Conservation (phyloP, 768 basidiomycete genomes). For the Exidia glandulosa region DNA sequence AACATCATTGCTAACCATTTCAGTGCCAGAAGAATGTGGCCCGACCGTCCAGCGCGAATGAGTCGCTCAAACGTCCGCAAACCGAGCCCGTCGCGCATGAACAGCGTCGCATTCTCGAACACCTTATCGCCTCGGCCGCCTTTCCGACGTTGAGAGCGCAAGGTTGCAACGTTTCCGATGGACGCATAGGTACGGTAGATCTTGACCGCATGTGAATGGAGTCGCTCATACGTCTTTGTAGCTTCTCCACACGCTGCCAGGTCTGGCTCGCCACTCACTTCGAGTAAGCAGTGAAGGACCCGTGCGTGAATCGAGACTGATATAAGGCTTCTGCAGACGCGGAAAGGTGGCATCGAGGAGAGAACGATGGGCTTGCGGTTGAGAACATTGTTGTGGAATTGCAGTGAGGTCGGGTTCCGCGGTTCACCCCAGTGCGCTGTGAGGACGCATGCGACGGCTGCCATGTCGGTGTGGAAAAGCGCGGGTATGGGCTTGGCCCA, state of each 20-base stretch:
- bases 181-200: not conserved
- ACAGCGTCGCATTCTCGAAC: not conserved
- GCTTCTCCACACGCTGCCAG: not conserved
- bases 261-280: slow-evolving; percentile 10
- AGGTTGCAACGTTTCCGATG: not conserved
- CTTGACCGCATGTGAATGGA: not conserved
- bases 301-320: slow-evolving; percentile 25
- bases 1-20: not conserved
- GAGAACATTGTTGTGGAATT: slow-evolving; percentile 25
- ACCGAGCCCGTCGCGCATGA: not conserved
- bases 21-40: not conserved
- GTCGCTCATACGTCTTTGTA: not conserved
- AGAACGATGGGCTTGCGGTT: slow-evolving; percentile 25
- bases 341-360: slow-evolving; percentile 24
- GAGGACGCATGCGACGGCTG: slow-evolving; percentile 19
- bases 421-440: slow-evolving; percentile 24
- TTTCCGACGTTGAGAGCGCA: not conserved
- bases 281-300: slow-evolving; percentile 22
- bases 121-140: not conserved
- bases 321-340: slow-evolving; percentile 24
- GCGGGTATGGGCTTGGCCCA: slow-evolving; percentile 21
- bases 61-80: not conserved
- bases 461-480: slow-evolving; percentile 28
- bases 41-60: not conserved
- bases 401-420: slow-evolving; percentile 22